A percentile compares a stretch with the other conserved stretches of the same genome.
These are phyloP conservation scores for Leccinum subrobustum DNA, from an alignment of 1,284 basidiomycete species.

Conservation along the genomic window DNA sequence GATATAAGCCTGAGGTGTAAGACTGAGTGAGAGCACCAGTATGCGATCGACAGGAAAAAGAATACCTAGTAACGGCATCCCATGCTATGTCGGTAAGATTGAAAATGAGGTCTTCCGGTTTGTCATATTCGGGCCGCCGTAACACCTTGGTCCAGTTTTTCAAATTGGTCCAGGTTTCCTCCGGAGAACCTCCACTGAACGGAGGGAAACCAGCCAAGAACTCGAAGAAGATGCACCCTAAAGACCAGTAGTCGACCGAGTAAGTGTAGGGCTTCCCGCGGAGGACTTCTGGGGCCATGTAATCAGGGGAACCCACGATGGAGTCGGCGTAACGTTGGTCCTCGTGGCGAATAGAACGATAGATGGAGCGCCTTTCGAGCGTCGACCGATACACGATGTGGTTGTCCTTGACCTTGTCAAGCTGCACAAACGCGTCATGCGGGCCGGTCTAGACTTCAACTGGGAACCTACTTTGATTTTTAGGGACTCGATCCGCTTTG, in stretches of 20 bases:
- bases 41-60: slow-evolving; percentile 22
- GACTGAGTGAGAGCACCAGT: slow-evolving; percentile 7
- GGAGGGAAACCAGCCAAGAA: slow-evolving; percentile 98
- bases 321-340: slow-evolving; percentile 96
- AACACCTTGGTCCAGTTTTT: slow-evolving; percentile 97
- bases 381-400: slow-evolving; percentile 91
- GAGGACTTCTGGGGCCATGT: slow-evolving; percentile 93
- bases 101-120: slow-evolving; percentile 95
- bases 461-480: slow-evolving; percentile 73
- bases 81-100: slow-evolving; percentile 94
- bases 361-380: slow-evolving; percentile 92
- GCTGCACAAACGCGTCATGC: slow-evolving; percentile 43
- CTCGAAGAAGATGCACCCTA: slow-evolving; percentile 98
- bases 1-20: slow-evolving; percentile 55
- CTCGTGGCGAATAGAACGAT: slow-evolving; percentile 88
- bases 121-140: slow-evolving; percentile 91
- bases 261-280: slow-evolving; percentile 94
- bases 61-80: slow-evolving; percentile 89
- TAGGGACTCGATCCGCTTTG: slow-evolving; percentile 91
- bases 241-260: slow-evolving; percentile 97
- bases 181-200: slow-evolving; percentile 92
- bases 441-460: not conserved
- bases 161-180: slow-evolving; percentile 99
- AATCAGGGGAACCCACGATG: slow-evolving; percentile 97
- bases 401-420: slow-evolving; percentile 96